Evolutionary conservation across 352 stramenopile genomes (phyloP).

Genomic region (Pythium coloratum): DNA sequence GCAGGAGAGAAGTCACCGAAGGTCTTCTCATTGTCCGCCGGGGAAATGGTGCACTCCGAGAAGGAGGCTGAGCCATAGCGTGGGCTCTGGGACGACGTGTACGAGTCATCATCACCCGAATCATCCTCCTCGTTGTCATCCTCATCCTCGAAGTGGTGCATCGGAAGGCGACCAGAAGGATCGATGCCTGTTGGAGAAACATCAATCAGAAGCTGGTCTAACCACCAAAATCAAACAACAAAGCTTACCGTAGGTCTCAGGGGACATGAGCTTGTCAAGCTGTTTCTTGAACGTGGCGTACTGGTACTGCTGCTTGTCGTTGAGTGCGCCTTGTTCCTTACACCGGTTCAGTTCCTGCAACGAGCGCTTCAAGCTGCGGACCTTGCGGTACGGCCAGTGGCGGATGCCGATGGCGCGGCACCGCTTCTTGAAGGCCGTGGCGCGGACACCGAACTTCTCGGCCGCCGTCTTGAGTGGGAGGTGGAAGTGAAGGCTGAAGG

Average conservation of each 20-base stretch:
- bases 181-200: conserved; percentile 42
- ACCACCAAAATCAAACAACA: conserved; percentile 68
- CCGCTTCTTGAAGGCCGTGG: conserved; percentile 63
- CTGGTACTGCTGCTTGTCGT: conserved; percentile 78
- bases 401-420: conserved; percentile 61
- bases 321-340: conserved; percentile 60
- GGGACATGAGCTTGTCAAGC: conserved; percentile 73
- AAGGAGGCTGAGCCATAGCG: conserved; percentile 41
- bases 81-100: conserved; percentile 41
- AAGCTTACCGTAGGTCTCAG: conserved; percentile 65
- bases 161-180: conserved; percentile 48
- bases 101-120: conserved; percentile 54
- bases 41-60: conserved; percentile 58
- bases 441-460: conserved; percentile 61
- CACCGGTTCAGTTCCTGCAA: conserved; percentile 63
- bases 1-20: conserved; percentile 43
- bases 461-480: conserved; percentile 57
- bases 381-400: conserved; percentile 66
- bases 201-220: conserved; percentile 38
- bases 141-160: conserved; percentile 54
- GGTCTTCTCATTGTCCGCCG: conserved; percentile 42
- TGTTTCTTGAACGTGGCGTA: conserved; percentile 66
- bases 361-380: conserved; percentile 57
- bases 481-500: conserved; percentile 55
- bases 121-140: conserved; percentile 46